Evolutionary conservation across 495 filamentous ascomycete genomes (phyloP).

Genomic region (Penicillium mononematosum): DNA sequence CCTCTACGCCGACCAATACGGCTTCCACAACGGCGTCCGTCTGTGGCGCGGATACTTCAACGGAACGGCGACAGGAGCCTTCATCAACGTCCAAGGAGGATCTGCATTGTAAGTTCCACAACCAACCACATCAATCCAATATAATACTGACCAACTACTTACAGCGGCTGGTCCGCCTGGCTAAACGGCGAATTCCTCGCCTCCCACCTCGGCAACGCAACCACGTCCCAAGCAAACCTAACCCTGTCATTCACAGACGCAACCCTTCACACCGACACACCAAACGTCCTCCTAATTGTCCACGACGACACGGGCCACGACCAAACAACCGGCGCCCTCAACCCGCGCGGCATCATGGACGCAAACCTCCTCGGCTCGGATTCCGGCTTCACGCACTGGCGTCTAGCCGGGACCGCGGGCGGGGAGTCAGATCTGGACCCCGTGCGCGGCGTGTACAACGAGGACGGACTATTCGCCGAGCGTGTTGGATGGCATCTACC

Average conservation of each 20-base stretch:
- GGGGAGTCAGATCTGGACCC: conserved; percentile 67
- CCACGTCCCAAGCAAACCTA: conserved; percentile 32
- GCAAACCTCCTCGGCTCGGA: conserved; percentile 47
- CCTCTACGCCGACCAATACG: conserved; percentile 67
- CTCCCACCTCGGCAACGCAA: conserved; percentile 54
- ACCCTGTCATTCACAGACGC: conserved; percentile 43
- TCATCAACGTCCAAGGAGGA: conserved; percentile 61
- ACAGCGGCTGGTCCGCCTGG: conserved; percentile 54
- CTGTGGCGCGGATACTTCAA: conserved; percentile 70
- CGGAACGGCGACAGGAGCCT: conserved; percentile 53
- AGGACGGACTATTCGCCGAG: conserved; percentile 68
- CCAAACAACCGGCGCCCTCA: conserved; percentile 62
- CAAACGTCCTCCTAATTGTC: conserved; percentile 65
- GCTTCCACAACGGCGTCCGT: conserved; percentile 65
- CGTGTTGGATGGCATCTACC: conserved; percentile 67
- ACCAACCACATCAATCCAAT: not conserved
- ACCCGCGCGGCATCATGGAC: conserved; percentile 65
- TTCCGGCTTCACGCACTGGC: conserved; percentile 58
- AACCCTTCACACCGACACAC: conserved; percentile 46
- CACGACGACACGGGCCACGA: conserved; percentile 72
- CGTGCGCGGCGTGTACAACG: conserved; percentile 68
- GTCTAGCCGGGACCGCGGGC: conserved; percentile 70
- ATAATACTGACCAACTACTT: not conserved
- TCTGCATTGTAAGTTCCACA: conserved; percentile 45
- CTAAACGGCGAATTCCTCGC: conserved; percentile 54